Percentiles rank a stretch among this genome's conserved stretches.
Conservation (phyloP, 768 basidiomycete species). For the Suillus brevipes region DNA sequence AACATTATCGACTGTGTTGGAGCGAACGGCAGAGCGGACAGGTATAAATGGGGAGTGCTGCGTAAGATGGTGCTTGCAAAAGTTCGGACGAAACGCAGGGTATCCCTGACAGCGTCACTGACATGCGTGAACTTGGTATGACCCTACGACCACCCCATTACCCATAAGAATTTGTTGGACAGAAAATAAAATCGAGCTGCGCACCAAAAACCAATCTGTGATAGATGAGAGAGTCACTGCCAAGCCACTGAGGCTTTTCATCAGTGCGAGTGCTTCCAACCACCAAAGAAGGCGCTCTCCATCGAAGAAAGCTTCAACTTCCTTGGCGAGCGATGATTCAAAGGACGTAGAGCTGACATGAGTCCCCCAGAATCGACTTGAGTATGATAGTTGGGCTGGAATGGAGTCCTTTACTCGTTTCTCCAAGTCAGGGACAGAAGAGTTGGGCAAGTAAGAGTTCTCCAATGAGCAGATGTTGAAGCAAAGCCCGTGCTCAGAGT, state of each 20-base stretch:
- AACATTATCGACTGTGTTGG: conserved; percentile 21
- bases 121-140: neutral
- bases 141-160: neutral
- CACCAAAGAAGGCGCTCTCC: conserved; percentile 6
- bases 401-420: conserved; percentile 21
- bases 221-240: neutral
- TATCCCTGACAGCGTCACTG: conserved; percentile 7
- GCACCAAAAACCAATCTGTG: neutral
- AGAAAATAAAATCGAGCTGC: neutral
- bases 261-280: conserved; percentile 8
- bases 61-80: conserved; percentile 16
- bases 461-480: conserved; percentile 14
- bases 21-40: conserved; percentile 26
- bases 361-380: conserved; percentile 33
- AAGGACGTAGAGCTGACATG: conserved; percentile 23
- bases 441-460: conserved; percentile 27
- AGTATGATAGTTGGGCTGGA: conserved; percentile 26
- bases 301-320: conserved; percentile 24
- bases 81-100: conserved; percentile 11
- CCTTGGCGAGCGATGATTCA: conserved; percentile 3
- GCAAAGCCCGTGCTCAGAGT: conserved; percentile 16
- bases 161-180: neutral
- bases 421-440: conserved; percentile 17
- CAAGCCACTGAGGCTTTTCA: conserved; percentile 12
- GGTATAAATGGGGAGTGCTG: conserved; percentile 26